These are phyloP conservation scores for Fraxinus excelsior DNA, from an alignment of 257 asterid genomes.

Conservation along the genomic window DNA sequence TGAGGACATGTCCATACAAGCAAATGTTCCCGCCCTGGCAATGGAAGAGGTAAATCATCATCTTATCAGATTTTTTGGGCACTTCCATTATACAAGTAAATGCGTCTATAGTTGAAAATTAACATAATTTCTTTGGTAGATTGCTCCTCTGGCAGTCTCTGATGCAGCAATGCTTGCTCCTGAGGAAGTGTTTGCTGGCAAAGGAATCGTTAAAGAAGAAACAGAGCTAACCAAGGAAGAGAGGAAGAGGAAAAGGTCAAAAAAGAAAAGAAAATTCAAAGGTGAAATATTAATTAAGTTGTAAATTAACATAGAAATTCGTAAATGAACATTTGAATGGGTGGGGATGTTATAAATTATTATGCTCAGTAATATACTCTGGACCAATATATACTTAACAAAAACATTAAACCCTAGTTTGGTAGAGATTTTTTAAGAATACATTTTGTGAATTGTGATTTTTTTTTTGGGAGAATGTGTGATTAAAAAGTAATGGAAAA, in stretches of 20 bases:
- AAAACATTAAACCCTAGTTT: too few relatives aligned
- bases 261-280: conserved; percentile 79
- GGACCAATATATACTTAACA: too few relatives aligned
- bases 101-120: background rate
- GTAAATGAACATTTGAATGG: too few relatives aligned
- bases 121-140: conserved; percentile 43
- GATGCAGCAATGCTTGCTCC: conserved; percentile 99
- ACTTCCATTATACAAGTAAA: background rate
- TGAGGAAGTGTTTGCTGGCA: conserved; percentile 88
- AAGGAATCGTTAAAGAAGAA: conserved; percentile 92
- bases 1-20: conserved; percentile 91
- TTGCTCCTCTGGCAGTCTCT: conserved; percentile 93
- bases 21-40: conserved; percentile 93
- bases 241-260: conserved; percentile 93
- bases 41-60: conserved; percentile 83
- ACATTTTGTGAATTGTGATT: too few relatives aligned
- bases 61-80: background rate
- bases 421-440: too few relatives aligned
- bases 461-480: too few relatives aligned
- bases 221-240: conserved; percentile 79
- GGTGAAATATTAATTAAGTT: conserved; percentile 38
- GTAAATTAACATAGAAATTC: background rate
- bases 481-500: too few relatives aligned
- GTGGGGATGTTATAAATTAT: too few relatives aligned
- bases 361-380: too few relatives aligned